Evolutionary conservation across 2,329 filamentous ascomycete species (phyloP), one percentile per base, ranked within the genome.

Genomic region (Aschersonia sp.): DNA sequence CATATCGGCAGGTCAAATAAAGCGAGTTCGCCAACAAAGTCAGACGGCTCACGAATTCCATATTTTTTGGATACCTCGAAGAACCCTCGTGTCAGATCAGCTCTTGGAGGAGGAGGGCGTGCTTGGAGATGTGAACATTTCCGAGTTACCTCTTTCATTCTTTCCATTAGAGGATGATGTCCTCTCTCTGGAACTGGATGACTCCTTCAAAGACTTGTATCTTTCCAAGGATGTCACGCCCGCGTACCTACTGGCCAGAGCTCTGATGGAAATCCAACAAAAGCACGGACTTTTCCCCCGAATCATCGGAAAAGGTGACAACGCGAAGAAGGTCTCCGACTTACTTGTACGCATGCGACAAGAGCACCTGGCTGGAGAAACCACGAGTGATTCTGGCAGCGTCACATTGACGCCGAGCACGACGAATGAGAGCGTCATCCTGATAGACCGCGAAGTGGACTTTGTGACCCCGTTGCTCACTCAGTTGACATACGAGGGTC

Each of bases 401-500:
- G 70, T 81, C 43, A 84, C 84, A 6, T 70, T 94, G 30, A 82
- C 86, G 9, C 90, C 92, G 10, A 97, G 92, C 62, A 84, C 84
- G 9, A 82, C 81, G 6, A 85, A 88, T 44, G 92, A 98, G 62
- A 94, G 84, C 59, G 71, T 95, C 50, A 89, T 98, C 57, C 84
- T 98, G 51, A 88, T 98, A 48, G 92, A 98, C 63, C 84, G 92
- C 45, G 89, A 95, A 61, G 84, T 95, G 48, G 92, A 98, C 62
- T 88, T 92, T 58, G 87, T 90, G 12, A 95, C 92, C 1, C 83
- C 85, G 0, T 73, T 98, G 12, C 80, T 98, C 47, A 97, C 90
- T 0, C 92, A 98, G 62, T 70, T 98, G 51, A 98, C 92, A 1
- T 98, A 98, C 58, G 90, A 98, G 66, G 92, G 92, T 4, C 72